Percentiles rank a stretch among this genome's conserved stretches.
phyloP scores from a whole-genome alignment of 345 rosid genomes.

The Citrus glauca region DNA sequence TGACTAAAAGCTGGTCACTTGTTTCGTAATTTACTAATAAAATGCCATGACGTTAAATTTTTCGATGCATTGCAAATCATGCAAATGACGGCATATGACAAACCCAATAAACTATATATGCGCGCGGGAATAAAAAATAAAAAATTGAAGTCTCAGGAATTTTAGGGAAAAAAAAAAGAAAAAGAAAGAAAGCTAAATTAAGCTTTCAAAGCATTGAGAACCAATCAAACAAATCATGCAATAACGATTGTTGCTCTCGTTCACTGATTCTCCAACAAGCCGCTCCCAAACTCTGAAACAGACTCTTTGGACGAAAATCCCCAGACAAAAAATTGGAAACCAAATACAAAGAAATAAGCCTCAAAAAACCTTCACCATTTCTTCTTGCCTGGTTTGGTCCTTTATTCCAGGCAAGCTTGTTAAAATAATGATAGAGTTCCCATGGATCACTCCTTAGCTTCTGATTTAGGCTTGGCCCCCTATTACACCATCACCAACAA shows the following conservation, averaged over 20 bases:
- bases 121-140: neutral
- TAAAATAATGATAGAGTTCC: neutral
- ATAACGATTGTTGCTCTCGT: slow-evolving; percentile 21
- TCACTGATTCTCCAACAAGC: slow-evolving; percentile 24
- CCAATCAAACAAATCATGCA: neutral
- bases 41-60: no score
- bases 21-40: no score
- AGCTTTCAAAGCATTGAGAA: neutral
- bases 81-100: neutral
- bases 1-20: no score
- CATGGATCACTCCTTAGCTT: slow-evolving; percentile 15
- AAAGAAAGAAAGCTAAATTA: neutral
- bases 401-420: slow-evolving; percentile 21
- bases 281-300: slow-evolving; percentile 9
- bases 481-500: no score
- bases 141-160: neutral
- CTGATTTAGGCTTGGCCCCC: slow-evolving; percentile 2
- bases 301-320: slow-evolving; percentile 8
- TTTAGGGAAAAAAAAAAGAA: neutral
- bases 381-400: slow-evolving; percentile 48
- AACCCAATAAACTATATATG: neutral
- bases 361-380: slow-evolving; percentile 25
- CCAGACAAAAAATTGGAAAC: slow-evolving; percentile 17
- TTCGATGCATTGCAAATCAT: neutral
- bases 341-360: slow-evolving; percentile 11